Percentiles rank a stretch among this genome's conserved stretches.
Conservation (phyloP, 805 yeast genomes). For the Candida jianshihensis region DNA sequence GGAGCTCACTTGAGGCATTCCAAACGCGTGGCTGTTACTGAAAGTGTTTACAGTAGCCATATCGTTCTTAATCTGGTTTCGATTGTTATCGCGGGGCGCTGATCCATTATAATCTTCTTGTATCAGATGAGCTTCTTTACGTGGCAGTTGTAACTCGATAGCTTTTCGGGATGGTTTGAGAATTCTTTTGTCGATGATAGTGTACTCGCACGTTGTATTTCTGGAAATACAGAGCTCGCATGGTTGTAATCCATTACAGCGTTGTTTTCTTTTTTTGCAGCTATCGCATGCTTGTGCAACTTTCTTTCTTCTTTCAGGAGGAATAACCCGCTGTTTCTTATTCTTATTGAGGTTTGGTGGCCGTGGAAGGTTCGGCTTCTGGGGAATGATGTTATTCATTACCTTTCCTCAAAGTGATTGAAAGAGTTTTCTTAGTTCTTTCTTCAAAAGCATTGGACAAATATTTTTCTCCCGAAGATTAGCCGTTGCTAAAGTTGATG, state of each 20-base stretch:
- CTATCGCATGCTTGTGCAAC: conserved; percentile 41
- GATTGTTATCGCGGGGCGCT: no score
- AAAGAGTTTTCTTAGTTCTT: no score
- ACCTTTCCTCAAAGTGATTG: no score
- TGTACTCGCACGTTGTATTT: conserved; percentile 26
- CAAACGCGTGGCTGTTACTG: no score
- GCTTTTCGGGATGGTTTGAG: conserved; percentile 15
- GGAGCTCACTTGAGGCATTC: no score
- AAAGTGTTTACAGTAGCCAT: no score
- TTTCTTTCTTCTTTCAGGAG: conserved; percentile 29
- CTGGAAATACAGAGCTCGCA: conserved; percentile 28
- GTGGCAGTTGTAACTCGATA: conserved; percentile 1
- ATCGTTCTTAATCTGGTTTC: no score
- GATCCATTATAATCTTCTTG: no score
- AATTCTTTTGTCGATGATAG: conserved; percentile 18
- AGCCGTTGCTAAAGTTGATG: no score
- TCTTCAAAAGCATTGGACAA: no score
- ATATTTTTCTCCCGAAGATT: no score
- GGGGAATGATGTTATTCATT: background rate
- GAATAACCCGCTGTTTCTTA: conserved; percentile 18
- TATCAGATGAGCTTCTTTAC: no score
- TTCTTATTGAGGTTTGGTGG: conserved; percentile 5
- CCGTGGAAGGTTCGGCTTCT: background rate
- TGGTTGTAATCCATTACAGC: conserved; percentile 28
- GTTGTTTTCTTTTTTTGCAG: conserved; percentile 37